Percentiles rank a stretch among this genome's conserved stretches.
phyloP scores from a whole-genome alignment of 2,329 filamentous ascomycete genomes.

The Aspergillus awamori region DNA sequence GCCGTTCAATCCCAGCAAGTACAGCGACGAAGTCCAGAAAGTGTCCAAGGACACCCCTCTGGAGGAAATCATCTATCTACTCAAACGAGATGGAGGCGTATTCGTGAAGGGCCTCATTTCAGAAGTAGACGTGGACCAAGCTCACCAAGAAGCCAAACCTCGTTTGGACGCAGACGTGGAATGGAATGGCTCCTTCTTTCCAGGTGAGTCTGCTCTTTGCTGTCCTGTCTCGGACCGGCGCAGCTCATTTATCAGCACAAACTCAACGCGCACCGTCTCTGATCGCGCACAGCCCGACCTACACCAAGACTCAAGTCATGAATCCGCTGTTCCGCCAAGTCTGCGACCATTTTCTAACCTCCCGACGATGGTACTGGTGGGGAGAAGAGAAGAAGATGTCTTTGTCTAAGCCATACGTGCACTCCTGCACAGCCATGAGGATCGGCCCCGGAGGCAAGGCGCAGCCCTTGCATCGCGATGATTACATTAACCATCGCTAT shows the following conservation, averaged over 20 bases:
- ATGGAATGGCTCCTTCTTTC: conserved; percentile 5
- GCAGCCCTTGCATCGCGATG: conserved; percentile 29
- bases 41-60: conserved; percentile 7
- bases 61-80: conserved; percentile 5
- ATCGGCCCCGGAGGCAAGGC: conserved; percentile 28
- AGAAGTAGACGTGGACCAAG: not conserved
- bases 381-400: conserved; percentile 31
- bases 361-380: conserved; percentile 32
- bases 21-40: conserved; percentile 4
- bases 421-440: conserved; percentile 19
- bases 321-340: conserved; percentile 31
- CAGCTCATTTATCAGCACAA: conserved; percentile 7
- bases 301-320: conserved; percentile 22
- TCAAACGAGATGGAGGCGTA: conserved; percentile 13
- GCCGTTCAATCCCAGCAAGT: not conserved
- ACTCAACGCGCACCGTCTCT: conserved; percentile 13
- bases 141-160: conserved; percentile 2
- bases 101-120: conserved; percentile 10
- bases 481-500: conserved; percentile 13
- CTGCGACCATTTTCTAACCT: conserved; percentile 32
- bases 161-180: not conserved
- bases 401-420: conserved; percentile 29
- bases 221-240: too few species aligned
- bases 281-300: conserved; percentile 11
- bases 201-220: not conserved